Percentiles rank a stretch among this genome's conserved stretches.
phyloP scores from a whole-genome alignment of 768 basidiomycete species.

The Pulveroboletus sp. region DNA sequence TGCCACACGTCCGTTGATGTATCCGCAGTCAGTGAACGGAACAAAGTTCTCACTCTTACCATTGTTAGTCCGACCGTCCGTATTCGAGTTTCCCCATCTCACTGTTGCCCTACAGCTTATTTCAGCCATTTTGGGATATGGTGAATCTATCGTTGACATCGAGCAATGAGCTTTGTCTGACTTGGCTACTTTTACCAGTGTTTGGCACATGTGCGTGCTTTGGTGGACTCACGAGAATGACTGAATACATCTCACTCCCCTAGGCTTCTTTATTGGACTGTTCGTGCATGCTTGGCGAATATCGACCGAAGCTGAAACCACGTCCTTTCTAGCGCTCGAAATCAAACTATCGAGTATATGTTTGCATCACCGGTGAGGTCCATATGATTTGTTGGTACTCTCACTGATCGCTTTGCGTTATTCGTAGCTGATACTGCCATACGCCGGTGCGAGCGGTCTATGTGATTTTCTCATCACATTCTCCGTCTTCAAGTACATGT shows the following conservation, averaged over 20 bases:
- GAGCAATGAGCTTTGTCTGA: neutral
- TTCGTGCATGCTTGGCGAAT: neutral
- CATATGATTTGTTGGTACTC: neutral
- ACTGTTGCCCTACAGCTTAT: neutral
- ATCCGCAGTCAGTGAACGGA: slow-evolving; percentile 15
- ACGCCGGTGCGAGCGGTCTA: neutral
- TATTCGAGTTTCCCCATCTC: neutral
- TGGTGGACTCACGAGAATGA: neutral
- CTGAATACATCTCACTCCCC: neutral
- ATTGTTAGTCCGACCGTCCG: slow-evolving; percentile 6
- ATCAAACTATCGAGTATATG: neutral
- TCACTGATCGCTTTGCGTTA: neutral
- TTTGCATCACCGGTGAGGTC: slow-evolving; percentile 1
- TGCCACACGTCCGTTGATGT: neutral
- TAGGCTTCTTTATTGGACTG: neutral
- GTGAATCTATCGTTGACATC: neutral
- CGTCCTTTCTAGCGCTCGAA: neutral
- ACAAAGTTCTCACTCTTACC: slow-evolving; percentile 7
- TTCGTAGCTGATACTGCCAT: slow-evolving; percentile 3
- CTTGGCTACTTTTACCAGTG: neutral
- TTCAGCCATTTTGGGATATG: neutral
- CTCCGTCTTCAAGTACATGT: slow-evolving; percentile 14
- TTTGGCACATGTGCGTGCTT: slow-evolving; percentile 6
- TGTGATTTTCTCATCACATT: slow-evolving; percentile 7
- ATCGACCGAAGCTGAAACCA: neutral